Percentiles rank a stretch among this genome's conserved stretches.
These are phyloP conservation scores for Sanghuangporus sanghuang DNA, from an alignment of 1,284 basidiomycete genomes.

Conservation along the genomic window DNA sequence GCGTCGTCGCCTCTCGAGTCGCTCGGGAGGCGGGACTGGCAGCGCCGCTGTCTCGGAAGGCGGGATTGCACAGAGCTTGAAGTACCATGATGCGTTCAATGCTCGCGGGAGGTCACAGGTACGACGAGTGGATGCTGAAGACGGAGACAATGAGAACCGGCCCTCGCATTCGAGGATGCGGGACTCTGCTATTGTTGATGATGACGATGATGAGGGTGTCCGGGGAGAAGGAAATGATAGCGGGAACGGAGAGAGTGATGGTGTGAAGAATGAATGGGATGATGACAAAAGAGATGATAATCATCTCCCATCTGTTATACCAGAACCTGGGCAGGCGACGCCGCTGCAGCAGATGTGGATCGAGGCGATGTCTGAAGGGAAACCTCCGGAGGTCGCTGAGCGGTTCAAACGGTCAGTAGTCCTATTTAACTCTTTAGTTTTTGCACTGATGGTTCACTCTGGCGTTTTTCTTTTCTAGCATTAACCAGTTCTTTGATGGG, in stretches of 20 bases:
- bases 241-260: not conserved
- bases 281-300: slow-evolving; percentile 50
- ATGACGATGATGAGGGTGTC: slow-evolving; percentile 14
- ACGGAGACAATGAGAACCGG: not conserved
- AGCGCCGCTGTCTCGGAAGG: not conserved
- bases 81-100: slow-evolving; percentile 1
- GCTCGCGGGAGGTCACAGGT: not conserved
- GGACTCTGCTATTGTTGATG: slow-evolving; percentile 30
- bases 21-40: not conserved
- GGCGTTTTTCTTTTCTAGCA: slow-evolving; percentile 36
- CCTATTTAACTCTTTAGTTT: not conserved
- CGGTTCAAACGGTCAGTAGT: slow-evolving; percentile 63
- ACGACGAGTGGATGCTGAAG: not conserved
- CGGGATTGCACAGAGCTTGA: slow-evolving; percentile 12
- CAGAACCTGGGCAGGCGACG: slow-evolving; percentile 78
- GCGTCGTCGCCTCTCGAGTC: slow-evolving; percentile 1
- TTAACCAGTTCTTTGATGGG: slow-evolving; percentile 80
- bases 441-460: not conserved
- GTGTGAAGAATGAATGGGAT: slow-evolving; percentile 30
- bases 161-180: not conserved
- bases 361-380: slow-evolving; percentile 76
- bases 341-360: slow-evolving; percentile 75
- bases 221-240: not conserved
- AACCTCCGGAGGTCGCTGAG: slow-evolving; percentile 53
- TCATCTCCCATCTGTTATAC: slow-evolving; percentile 62